These are phyloP conservation scores for Vigna unguiculata DNA, from an alignment of 306 rosid genomes.

Conservation along the genomic window DNA sequence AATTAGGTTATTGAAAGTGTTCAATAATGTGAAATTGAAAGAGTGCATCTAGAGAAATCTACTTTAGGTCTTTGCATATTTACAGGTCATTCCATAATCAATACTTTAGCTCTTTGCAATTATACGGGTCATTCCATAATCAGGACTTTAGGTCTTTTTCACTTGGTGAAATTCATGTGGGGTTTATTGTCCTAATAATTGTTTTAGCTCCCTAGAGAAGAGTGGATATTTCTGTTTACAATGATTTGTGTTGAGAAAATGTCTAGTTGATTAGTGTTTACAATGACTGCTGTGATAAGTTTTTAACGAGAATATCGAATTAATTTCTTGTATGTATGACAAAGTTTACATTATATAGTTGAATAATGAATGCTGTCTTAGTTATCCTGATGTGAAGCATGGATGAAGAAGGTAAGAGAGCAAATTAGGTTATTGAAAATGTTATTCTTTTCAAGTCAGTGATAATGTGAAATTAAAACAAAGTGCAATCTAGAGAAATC, in stretches of 20 bases:
- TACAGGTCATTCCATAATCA: neutral
- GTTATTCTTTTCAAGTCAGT: no score
- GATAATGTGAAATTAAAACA: neutral
- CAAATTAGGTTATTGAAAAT: slow-evolving; percentile 15
- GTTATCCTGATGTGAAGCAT: neutral
- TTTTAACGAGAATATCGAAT: neutral
- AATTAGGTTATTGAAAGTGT: slow-evolving; percentile 10
- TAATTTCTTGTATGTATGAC: neutral
- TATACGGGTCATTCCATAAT: neutral
- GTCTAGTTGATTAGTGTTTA: slow-evolving; percentile 8
- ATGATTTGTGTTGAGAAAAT: slow-evolving; percentile 38
- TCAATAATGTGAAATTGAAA: neutral
- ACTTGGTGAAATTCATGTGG: neutral
- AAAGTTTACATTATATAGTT: neutral
- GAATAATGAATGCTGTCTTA: neutral
- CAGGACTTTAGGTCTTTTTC: neutral
- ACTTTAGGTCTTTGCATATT: neutral
- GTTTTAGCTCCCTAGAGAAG: neutral
- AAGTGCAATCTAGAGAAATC: neutral
- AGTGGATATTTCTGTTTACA: no score
- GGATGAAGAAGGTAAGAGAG: neutral
- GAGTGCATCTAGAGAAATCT: slow-evolving; percentile 7
- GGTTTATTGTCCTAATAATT: neutral
- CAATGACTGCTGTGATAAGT: slow-evolving; percentile 4
- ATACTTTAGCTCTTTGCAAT: neutral